Base-by-base conservation (phyloP, 2,329 filamentous ascomycete species). In the Capronia coronata region DNA sequence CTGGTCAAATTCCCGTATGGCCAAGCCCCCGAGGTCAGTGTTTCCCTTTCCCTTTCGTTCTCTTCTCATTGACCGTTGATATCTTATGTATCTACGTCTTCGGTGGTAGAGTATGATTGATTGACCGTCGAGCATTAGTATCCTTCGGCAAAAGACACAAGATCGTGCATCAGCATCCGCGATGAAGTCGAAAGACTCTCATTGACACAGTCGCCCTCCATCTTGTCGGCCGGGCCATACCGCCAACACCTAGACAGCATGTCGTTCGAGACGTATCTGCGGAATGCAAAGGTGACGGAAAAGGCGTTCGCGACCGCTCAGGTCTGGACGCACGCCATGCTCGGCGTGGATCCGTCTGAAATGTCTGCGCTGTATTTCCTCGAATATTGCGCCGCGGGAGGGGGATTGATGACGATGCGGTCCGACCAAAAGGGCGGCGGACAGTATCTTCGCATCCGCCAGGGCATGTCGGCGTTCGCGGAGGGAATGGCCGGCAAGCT, bases 321-420 rank as follows among this genome's bases (percentile, higher is more conserved):
- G 2, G 66, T 77, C 22, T 59, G 56, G 56, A 59, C 56, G 16
- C 19, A 63, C 44, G 75, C 71, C 1, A 75, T 76, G 70, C 63
- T 78, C 1, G 76, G 77, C 1, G 62, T 71, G 1, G 73, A 78
- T 23, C 70, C 76, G 0, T 51, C 48, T 1, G 74, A 79, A 7
- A 58, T 78, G 2, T 73, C 70, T 2, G 76, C 77, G 0, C 59
- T 76, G 2, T 80, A 66, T 57, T 78, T 81, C 56, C 65, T 82
- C 10, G 68, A 77, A 58, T 79, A 81, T 63, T 75, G 73, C 66
- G 73, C 71, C 52, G 70, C 68, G 2, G 74, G 75, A 2, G 71
- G 71, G 2, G 78, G 78, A 0, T 62, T 80, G 2, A 52, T 75
- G 51, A 65, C 71, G 27, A 75, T 80, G 70, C 67, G 74, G 0